Evolutionary conservation across 257 asterid species (phyloP), one percentile per base, ranked within the genome.

Genomic region (Plectranthus barbatus): DNA sequence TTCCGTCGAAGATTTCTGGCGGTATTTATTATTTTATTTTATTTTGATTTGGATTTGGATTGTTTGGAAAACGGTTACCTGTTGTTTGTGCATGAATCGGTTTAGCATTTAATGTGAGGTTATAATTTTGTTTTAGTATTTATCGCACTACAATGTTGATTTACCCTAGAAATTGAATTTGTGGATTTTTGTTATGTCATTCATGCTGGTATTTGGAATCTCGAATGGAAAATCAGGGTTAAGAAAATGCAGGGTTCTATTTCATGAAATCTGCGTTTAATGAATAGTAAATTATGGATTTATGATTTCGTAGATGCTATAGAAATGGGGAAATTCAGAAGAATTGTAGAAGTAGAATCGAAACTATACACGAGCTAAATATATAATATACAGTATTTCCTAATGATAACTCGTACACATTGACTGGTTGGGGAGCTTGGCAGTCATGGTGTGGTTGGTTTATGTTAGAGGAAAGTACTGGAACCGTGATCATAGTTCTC

Each of bases 1-100:
- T 13, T 56, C 84, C 4, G 82, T 73, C n/a, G 76, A 79, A 36
- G 80, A 79, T 17, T 79, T 76, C 67, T 79, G 85, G 84, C 75
- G 85, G 85, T 79, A 18, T 10, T 7, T 60, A 6, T 20, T n/a
- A 20, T 42, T 55, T 55, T 24, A 2, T 10, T 41, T 15, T 7
- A 10, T 10, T 19, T 10, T 2, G 0, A 1, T 3, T 15, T 33
- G 4, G 46, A 14, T 40, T 50, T 48, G 2, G 34, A 36, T 37
- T 10, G 0, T 4, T 21, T 4, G 23, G 20, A 3, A 1, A 36
- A 45, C 11, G 49, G 19, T 18, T 48, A 5, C 3, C 7, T 34
- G 60, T 13, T 12, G 6, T n/a, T 42, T 34, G 19, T 57, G 66
- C 60, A 51, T 63, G 23, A 55, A 40, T 45, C 34, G 17, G 7